Conservation (phyloP, 140 eudicot species). For the Bidens hawaiensis region DNA sequence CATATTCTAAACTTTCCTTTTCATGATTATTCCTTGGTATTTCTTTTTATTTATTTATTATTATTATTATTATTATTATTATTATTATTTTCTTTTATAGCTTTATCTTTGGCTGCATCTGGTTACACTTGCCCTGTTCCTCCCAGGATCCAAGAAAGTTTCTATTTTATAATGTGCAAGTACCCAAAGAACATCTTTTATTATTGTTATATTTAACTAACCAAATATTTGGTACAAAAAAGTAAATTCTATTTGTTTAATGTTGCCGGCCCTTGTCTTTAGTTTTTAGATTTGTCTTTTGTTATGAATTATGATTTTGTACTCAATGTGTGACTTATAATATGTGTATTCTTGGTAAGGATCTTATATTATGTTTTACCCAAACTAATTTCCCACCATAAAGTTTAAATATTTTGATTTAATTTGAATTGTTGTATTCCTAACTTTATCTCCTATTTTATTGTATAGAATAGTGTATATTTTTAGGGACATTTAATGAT, state of each 20-base stretch:
- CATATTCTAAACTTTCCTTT: slow-evolving; percentile 38
- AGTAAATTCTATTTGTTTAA: slow-evolving; percentile 25
- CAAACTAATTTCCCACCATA: too few species aligned
- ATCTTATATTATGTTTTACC: too few species aligned
- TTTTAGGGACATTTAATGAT: too few species aligned
- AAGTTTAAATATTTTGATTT: too few species aligned
- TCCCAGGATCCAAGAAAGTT: slow-evolving; percentile 42
- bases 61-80: too few species aligned
- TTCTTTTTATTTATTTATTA: too few species aligned
- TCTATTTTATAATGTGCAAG: slow-evolving; percentile 22
- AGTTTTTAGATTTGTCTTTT: slow-evolving; percentile 3
- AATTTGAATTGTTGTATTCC: too few species aligned
- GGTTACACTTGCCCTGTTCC: slow-evolving; percentile 27
- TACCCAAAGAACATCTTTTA: slow-evolving; percentile 8
- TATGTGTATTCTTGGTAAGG: too few species aligned
- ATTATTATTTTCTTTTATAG: slow-evolving; percentile 11
- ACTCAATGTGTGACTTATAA: too few species aligned
- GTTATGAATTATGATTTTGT: not conserved
- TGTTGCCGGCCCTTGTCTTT: slow-evolving; percentile 14
- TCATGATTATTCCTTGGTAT: slow-evolving; percentile 35
- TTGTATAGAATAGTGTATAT: too few species aligned
- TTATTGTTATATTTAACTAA: slow-evolving; percentile 6
- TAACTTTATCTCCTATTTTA: too few species aligned
- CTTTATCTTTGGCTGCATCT: slow-evolving; percentile 36
- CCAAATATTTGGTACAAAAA: slow-evolving; percentile 3